Evolutionary conservation across 305 asterid species (phyloP).

Genomic region (Fraxinus sp.): DNA sequence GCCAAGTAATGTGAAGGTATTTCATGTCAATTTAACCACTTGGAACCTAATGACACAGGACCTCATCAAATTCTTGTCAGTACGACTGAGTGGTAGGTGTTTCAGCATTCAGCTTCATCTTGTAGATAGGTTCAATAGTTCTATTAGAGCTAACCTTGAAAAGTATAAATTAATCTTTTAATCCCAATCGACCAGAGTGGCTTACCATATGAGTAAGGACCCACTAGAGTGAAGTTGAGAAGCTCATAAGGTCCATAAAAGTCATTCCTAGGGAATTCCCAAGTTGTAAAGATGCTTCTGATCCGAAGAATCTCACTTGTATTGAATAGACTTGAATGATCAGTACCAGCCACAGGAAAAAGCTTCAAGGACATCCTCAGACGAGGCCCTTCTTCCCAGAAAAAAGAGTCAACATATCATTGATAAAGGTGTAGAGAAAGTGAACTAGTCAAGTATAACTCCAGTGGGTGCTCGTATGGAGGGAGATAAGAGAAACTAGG

Average conservation of each 20-base stretch:
- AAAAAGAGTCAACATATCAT: constrained; percentile 35
- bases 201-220: constrained; percentile 49
- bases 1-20: not conserved
- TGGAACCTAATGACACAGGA: not conserved
- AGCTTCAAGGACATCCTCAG: constrained; percentile 50
- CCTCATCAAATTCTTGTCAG: not conserved
- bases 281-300: constrained; percentile 32
- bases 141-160: not conserved
- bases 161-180: not conserved
- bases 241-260: constrained; percentile 57
- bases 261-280: constrained; percentile 38
- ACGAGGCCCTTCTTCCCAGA: constrained; percentile 54
- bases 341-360: constrained; percentile 34
- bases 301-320: constrained; percentile 40
- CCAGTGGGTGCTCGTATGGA: constrained; percentile 35
- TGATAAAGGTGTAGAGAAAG: constrained; percentile 38
- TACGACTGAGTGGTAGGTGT: not conserved
- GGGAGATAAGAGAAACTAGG: constrained; percentile 49
- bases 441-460: constrained; percentile 35
- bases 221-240: constrained; percentile 52
- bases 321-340: constrained; percentile 34
- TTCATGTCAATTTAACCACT: not conserved
- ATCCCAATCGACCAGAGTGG: not conserved
- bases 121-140: not conserved
- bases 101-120: not conserved